phyloP scores from a whole-genome alignment of 1,284 basidiomycete species.

The Rhodotorula sp. region DNA sequence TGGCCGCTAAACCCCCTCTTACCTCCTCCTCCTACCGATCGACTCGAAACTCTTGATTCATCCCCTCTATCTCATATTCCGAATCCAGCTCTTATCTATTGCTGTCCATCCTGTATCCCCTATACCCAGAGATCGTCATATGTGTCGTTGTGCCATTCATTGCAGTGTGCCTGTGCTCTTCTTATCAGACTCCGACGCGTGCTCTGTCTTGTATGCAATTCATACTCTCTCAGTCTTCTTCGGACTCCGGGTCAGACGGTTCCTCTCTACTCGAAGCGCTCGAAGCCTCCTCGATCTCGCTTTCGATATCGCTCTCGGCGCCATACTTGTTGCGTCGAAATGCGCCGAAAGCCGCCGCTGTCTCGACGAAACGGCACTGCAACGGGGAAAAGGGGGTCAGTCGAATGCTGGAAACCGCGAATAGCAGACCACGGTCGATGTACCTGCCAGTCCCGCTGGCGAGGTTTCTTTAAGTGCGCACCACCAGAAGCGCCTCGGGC shows the following conservation, averaged over 20 bases:
- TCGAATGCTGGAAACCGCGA: background rate
- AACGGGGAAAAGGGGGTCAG: background rate
- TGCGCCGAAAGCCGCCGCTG: constrained; percentile 38
- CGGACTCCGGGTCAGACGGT: background rate
- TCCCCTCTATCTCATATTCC: background rate
- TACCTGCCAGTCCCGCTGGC: background rate
- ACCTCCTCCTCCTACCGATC: too few relatives aligned
- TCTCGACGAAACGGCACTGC: constrained; percentile 27
- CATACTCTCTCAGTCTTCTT: background rate
- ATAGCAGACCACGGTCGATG: background rate
- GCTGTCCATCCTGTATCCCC: background rate
- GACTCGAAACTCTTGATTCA: background rate
- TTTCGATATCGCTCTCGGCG: constrained; percentile 32
- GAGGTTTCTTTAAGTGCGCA: constrained; percentile 26
- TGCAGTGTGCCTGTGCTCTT: background rate
- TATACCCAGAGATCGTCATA: background rate
- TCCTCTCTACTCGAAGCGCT: background rate
- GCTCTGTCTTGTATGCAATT: background rate
- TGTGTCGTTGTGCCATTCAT: background rate
- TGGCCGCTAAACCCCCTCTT: too few relatives aligned
- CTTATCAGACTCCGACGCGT: background rate
- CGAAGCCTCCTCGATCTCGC: constrained; percentile 13
- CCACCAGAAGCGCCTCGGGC: constrained; percentile 38
- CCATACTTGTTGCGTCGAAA: constrained; percentile 35
- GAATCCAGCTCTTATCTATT: background rate